These are phyloP conservation scores for Taiozyma sp. DNA, from an alignment of 1,139 yeast genomes.

Conservation along the genomic window DNA sequence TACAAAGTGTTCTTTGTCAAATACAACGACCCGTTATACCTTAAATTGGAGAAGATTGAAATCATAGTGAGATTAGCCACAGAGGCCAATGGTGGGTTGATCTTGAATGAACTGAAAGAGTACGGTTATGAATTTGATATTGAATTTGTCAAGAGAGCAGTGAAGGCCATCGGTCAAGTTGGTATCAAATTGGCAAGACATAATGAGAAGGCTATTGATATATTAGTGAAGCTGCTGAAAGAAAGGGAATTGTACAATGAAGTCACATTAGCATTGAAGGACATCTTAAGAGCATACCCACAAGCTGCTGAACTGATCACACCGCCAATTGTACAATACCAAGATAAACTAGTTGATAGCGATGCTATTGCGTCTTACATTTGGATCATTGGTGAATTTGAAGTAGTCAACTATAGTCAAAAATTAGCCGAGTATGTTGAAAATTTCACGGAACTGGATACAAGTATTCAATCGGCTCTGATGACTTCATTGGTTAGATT, in stretches of 20 bases:
- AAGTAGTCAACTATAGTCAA: conserved; percentile 49
- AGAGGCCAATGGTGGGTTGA: conserved; percentile 57
- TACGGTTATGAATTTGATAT: conserved; percentile 93
- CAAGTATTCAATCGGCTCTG: conserved; percentile 69
- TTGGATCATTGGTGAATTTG: conserved; percentile 88
- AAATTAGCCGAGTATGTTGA: conserved; percentile 46
- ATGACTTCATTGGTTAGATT: conserved; percentile 78
- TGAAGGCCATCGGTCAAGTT: conserved; percentile 80
- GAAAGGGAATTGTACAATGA: conserved; percentile 80
- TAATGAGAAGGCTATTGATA: conserved; percentile 66
- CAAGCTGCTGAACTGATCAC: conserved; percentile 60
- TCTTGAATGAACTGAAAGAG: conserved; percentile 84
- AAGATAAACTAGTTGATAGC: conserved; percentile 52
- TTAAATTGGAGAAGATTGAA: conserved; percentile 89
- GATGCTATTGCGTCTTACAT: conserved; percentile 73
- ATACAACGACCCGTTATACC: conserved; percentile 90
- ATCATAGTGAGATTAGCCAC: conserved; percentile 82
- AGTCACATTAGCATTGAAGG: conserved; percentile 69
- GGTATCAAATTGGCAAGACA: conserved; percentile 71
- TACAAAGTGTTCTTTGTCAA: conserved; percentile 88
- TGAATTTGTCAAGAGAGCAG: conserved; percentile 78
- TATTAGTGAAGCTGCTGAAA: conserved; percentile 67
- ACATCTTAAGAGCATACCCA: conserved; percentile 76
- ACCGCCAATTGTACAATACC: conserved; percentile 59
- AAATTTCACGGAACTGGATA: conserved; percentile 65